A percentile compares a stretch with the other conserved stretches of the same genome.
Evolutionary conservation across 805 yeast genomes (phyloP).

Genomic region (Cyberlindnera sargentensis): DNA sequence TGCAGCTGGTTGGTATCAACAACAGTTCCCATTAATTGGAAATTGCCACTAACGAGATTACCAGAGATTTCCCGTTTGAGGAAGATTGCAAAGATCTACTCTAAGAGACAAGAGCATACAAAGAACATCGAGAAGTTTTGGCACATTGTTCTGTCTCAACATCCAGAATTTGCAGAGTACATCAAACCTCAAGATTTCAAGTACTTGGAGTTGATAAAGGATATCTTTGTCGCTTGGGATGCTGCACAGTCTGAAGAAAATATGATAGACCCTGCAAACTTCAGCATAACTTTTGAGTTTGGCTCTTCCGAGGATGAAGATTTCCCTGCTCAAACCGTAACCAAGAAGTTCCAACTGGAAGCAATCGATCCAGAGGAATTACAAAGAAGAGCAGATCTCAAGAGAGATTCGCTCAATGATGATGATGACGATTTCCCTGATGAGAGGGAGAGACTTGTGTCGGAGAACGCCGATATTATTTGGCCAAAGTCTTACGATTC

Average conservation of each 20-base stretch:
- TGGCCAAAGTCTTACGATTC: constrained; percentile 66
- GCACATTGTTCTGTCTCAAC: constrained; percentile 79
- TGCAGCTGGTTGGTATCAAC: constrained; percentile 36
- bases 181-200: constrained; percentile 71
- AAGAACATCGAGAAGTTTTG: constrained; percentile 67
- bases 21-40: no score
- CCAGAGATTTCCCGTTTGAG: constrained; percentile 41
- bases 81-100: constrained; percentile 51
- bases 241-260: constrained; percentile 28
- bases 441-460: constrained; percentile 48
- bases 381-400: constrained; percentile 1
- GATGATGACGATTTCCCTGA: constrained; percentile 29
- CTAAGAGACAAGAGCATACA: constrained; percentile 46
- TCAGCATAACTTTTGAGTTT: constrained; percentile 54
- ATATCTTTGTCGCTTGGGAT: constrained; percentile 54
- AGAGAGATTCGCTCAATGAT: constrained; percentile 17
- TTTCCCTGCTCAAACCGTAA: constrained; percentile 50
- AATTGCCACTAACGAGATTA: background rate
- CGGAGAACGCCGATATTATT: constrained; percentile 45
- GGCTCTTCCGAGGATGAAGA: constrained; percentile 32
- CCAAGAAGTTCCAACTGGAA: constrained; percentile 48
- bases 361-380: constrained; percentile 18
- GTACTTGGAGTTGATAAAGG: constrained; percentile 58
- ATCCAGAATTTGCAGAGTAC: constrained; percentile 79
- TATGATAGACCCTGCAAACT: constrained; percentile 40